phyloP scores from a whole-genome alignment of 2,329 filamentous ascomycete genomes.

The Cladosporium sp. region DNA sequence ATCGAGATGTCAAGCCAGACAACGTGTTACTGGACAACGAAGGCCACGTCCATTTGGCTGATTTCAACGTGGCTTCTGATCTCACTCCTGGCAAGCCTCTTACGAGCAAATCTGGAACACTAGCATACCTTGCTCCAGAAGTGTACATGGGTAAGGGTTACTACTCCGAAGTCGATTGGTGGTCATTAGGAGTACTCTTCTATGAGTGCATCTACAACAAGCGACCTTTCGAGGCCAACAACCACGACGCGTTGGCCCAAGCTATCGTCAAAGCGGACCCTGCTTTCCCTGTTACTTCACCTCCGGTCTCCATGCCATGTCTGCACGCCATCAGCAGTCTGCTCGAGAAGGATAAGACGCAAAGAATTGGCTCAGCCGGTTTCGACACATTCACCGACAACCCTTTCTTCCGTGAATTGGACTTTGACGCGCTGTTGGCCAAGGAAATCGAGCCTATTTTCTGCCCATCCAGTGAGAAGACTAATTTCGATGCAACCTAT shows the following conservation, averaged over 20 bases:
- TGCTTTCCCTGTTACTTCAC: slow-evolving; percentile 88
- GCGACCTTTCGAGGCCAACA: slow-evolving; percentile 91
- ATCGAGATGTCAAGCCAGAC: slow-evolving; percentile 88
- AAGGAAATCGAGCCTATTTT: slow-evolving; percentile 93
- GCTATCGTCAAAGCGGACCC: slow-evolving; percentile 80
- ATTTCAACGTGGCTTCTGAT: slow-evolving; percentile 98
- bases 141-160: slow-evolving; percentile 92
- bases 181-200: slow-evolving; percentile 96
- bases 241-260: slow-evolving; percentile 74
- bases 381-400: slow-evolving; percentile 86
- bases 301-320: slow-evolving; percentile 84
- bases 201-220: slow-evolving; percentile 99
- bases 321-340: slow-evolving; percentile 84
- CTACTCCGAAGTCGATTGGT: slow-evolving; percentile 91
- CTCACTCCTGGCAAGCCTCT: slow-evolving; percentile 77
- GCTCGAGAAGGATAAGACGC: slow-evolving; percentile 75
- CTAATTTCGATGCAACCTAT: slow-evolving; percentile 98
- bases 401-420: slow-evolving; percentile 82
- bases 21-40: slow-evolving; percentile 86
- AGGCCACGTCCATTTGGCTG: slow-evolving; percentile 93
- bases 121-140: slow-evolving; percentile 94
- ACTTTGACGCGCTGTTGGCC: slow-evolving; percentile 79
- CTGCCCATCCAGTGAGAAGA: slow-evolving; percentile 92
- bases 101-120: slow-evolving; percentile 93
- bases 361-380: slow-evolving; percentile 76